Base-by-base conservation (phyloP, 1,284 basidiomycete species). In the Ceratobasidium theobromae region DNA sequence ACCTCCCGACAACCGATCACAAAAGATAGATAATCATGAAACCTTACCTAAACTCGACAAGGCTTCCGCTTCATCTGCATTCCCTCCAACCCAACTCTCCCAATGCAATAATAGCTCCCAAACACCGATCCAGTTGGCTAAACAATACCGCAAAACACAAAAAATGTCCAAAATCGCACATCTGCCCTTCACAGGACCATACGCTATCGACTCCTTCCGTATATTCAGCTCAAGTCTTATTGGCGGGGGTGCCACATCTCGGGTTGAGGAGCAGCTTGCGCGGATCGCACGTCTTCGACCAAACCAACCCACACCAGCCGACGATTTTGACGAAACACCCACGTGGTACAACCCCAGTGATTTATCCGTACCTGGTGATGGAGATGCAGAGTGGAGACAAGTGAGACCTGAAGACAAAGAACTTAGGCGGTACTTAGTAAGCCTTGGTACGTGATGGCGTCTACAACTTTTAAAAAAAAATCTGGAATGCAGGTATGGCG, bases 141-240 rank as follows among this genome's bases (percentile, higher is more conserved):
- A 52, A 57, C 53, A 67, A 30, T 57, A 52, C 46, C 18, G 23
- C 27, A 18, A 25, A 41, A 38, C 27, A 14, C 53, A 40, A 64
- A 68, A 49, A 84, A 83, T 68, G 77, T 79, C 3, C 72, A 75
- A 6, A 82, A 76, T 84, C 43, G 82, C 82, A 11, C 81, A 84
- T 70, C 76, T 84, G 8, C 84, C 84, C 0, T 85, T 85, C 0
- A 76, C 81, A 0, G 86, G 86, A 0, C 76, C 78, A 1, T 88
- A 88, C 68, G 87, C 87, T 0, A 77, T 86, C 0, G 86, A 88
- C 71, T 87, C 85, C 1, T 86, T 86, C 69, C 79, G 85, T 33
- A 86, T 88, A 18, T 88, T 86, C 72, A 86, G 52, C 30, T 52
- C 69, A 16, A 35, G 14, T 12, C 27, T 70, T 1, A 9, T 4